phyloP scores from a whole-genome alignment of 2,329 filamentous ascomycete genomes.

The Alternaria sp. region DNA sequence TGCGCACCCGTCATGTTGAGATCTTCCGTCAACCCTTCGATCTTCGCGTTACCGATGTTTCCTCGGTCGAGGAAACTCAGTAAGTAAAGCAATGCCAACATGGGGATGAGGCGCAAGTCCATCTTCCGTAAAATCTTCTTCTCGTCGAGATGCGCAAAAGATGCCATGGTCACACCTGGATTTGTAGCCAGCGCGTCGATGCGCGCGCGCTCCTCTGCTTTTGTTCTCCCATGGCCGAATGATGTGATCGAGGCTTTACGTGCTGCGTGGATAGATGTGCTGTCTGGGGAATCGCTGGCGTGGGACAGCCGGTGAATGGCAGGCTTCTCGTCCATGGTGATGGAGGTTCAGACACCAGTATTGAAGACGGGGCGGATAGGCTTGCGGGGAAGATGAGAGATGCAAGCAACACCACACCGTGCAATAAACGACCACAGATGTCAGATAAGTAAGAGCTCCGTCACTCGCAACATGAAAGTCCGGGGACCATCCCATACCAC shows the following conservation, averaged over 20 bases:
- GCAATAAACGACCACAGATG: neutral
- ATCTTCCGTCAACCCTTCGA: constrained; percentile 42
- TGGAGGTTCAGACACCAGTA: neutral
- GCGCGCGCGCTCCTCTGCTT: constrained; percentile 7
- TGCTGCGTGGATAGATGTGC: neutral
- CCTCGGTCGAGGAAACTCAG: constrained; percentile 4
- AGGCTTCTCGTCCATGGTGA: neutral
- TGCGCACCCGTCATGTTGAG: constrained; percentile 57
- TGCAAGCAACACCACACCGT: neutral
- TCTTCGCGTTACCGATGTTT: constrained; percentile 53
- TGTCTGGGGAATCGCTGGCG: neutral
- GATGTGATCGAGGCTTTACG: constrained; percentile 7
- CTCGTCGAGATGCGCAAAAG: constrained; percentile 48
- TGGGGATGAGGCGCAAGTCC: constrained; percentile 49
- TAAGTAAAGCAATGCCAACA: constrained; percentile 34
- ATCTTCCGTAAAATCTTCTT: constrained; percentile 51
- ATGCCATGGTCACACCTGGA: constrained; percentile 32
- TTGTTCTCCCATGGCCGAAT: constrained; percentile 7
- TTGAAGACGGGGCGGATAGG: too few relatives aligned
- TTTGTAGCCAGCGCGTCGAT: constrained; percentile 11
- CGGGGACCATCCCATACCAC: neutral
- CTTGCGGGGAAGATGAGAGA: neutral
- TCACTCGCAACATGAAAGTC: neutral
- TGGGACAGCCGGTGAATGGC: neutral
- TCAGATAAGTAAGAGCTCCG: neutral